Evolutionary conservation across 2,329 filamentous ascomycete species (phyloP).

Genomic region (Botrytis deweyae): DNA sequence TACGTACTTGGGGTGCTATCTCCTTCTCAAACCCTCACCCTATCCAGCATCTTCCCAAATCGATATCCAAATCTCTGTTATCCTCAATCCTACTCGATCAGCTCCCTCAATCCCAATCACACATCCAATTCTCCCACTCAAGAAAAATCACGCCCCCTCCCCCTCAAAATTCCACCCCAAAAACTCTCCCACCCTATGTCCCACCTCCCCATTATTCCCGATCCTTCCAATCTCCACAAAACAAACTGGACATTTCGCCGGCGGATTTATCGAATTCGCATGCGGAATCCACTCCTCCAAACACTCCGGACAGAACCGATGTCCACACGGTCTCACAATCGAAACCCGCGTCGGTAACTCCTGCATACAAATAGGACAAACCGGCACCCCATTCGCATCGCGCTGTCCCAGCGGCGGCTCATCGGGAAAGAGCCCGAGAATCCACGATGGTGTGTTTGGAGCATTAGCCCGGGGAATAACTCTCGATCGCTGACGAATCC

Average conservation of each 20-base stretch:
- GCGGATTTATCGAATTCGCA: not conserved
- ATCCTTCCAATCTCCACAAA: not conserved
- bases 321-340: not conserved
- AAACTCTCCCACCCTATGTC: not conserved
- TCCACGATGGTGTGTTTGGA: not conserved
- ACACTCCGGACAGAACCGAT: not conserved
- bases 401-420: not conserved
- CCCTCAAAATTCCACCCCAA: not conserved
- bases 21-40: not conserved
- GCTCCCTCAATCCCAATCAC: not conserved
- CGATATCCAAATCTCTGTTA: not conserved
- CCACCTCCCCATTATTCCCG: not conserved
- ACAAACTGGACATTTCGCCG: not conserved
- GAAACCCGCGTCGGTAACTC: not conserved
- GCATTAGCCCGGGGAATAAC: not conserved
- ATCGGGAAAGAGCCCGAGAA: not conserved
- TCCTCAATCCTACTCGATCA: not conserved
- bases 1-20: not conserved
- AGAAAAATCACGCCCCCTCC: not conserved
- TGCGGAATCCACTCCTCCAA: not conserved
- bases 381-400: not conserved
- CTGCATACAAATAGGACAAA: not conserved
- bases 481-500: not conserved
- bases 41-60: not conserved
- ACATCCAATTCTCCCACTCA: not conserved